Percentiles rank a stretch among this genome's conserved stretches.
phyloP scores from a whole-genome alignment of 495 filamentous ascomycete species.

The Aspergillus wentii region DNA sequence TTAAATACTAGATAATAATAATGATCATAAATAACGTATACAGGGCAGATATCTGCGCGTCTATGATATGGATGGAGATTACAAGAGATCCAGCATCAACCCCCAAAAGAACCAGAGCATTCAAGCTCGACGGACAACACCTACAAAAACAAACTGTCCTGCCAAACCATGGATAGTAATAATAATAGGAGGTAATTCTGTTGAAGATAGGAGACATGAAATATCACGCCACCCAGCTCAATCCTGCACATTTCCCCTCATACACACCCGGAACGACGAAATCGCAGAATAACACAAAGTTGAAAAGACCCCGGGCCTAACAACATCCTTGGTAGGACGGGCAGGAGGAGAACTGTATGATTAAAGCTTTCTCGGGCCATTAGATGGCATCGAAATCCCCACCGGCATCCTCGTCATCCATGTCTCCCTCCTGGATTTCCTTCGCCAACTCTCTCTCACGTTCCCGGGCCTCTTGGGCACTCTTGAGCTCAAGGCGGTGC shows the following conservation, averaged over 20 bases:
- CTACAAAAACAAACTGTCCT: slow-evolving; percentile 10
- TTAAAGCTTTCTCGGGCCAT: slow-evolving; percentile 12
- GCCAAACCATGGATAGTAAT: no score
- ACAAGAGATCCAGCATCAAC: slow-evolving; percentile 7
- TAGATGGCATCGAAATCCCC: slow-evolving; percentile 98
- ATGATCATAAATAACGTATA: no score
- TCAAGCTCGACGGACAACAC: slow-evolving; percentile 6
- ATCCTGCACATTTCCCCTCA: slow-evolving; percentile 25
- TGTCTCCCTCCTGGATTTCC: slow-evolving; percentile 97
- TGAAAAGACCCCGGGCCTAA: no score
- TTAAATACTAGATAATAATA: no score
- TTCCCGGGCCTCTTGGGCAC: slow-evolving; percentile 93
- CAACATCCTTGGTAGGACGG: no score
- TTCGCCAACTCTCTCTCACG: slow-evolving; percentile 94
- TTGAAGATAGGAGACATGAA: slow-evolving; percentile 25
- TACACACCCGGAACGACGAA: slow-evolving; percentile 24
- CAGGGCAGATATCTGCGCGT: no score
- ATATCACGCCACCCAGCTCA: slow-evolving; percentile 24
- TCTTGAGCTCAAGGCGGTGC: slow-evolving; percentile 95
- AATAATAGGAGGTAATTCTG: slow-evolving; percentile 19
- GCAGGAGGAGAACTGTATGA: no score
- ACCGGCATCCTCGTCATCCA: slow-evolving; percentile 95
- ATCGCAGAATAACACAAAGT: background rate
- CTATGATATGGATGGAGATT: slow-evolving; percentile 9
- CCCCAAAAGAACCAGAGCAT: slow-evolving; percentile 11